Evolutionary conservation across 83 land plant genomes (phyloP).

Genomic region (Thuja plicata): DNA sequence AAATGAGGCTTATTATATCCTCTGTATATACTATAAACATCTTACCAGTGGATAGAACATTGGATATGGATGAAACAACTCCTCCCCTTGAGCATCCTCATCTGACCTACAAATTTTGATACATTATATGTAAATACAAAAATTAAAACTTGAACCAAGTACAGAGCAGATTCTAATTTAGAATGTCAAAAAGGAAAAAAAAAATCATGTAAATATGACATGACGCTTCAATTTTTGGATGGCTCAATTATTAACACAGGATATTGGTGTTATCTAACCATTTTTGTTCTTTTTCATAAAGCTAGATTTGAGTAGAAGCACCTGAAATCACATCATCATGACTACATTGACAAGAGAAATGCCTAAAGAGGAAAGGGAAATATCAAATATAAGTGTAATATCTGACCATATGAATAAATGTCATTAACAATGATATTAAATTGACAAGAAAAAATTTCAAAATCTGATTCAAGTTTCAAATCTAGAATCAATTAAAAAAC

Average conservation of each 20-base stretch:
- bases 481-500: neutral
- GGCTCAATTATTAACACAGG: neutral
- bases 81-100: conserved; percentile 44
- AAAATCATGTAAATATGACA: neutral
- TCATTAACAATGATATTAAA: neutral
- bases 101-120: conserved; percentile 26
- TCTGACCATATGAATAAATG: neutral
- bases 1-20: neutral
- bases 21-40: neutral
- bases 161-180: conserved; percentile 6
- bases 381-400: neutral
- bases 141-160: neutral
- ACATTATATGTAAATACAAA: neutral
- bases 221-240: neutral
- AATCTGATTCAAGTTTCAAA: neutral
- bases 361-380: neutral
- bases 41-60: conserved; percentile 31
- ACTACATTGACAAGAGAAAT: neutral
- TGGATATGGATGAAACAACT: conserved; percentile 41
- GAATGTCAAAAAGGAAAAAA: neutral
- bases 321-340: conserved; percentile 1
- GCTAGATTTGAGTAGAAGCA: neutral
- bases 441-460: neutral
- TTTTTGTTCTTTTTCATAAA: neutral
- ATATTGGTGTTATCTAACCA: neutral